Evolutionary conservation across 805 yeast species (phyloP).

Genomic region (Ogataea methylovora): DNA sequence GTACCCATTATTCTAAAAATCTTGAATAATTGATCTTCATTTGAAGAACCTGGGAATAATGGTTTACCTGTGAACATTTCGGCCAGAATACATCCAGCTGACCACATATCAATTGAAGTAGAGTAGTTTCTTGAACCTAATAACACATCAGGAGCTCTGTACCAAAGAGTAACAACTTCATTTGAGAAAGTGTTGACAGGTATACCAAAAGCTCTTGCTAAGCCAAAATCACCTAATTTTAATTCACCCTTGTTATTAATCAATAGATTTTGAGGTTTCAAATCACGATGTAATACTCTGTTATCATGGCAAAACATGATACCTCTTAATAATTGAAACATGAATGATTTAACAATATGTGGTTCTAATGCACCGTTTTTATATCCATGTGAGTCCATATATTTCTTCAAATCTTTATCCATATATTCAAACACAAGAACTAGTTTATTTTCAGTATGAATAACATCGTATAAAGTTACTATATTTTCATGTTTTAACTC

Average conservation of each 20-base stretch:
- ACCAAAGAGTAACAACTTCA: slow-evolving; percentile 97
- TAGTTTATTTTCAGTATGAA: slow-evolving; percentile 92
- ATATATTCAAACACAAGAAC: slow-evolving; percentile 89
- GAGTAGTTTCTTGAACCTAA: slow-evolving; percentile 93
- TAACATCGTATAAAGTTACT: slow-evolving; percentile 87
- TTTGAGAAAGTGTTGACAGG: slow-evolving; percentile 96
- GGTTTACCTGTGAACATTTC: slow-evolving; percentile 99
- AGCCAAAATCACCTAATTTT: slow-evolving; percentile 93
- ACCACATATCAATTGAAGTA: slow-evolving; percentile 97
- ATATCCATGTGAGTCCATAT: slow-evolving; percentile 81
- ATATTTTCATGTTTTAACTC: slow-evolving; percentile 91
- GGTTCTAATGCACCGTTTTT: slow-evolving; percentile 64
- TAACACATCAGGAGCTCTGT: slow-evolving; percentile 94
- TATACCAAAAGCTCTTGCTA: slow-evolving; percentile 96
- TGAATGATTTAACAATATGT: slow-evolving; percentile 75
- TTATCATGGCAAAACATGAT: slow-evolving; percentile 83
- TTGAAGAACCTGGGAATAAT: slow-evolving; percentile 90
- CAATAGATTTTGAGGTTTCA: slow-evolving; percentile 91
- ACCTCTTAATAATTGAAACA: slow-evolving; percentile 90
- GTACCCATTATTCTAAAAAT: slow-evolving; percentile 95
- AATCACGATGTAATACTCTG: slow-evolving; percentile 74
- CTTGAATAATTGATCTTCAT: slow-evolving; percentile 89
- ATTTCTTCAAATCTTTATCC: slow-evolving; percentile 89
- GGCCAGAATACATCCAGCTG: slow-evolving; percentile 96
- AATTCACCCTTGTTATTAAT: slow-evolving; percentile 86